phyloP scores from a whole-genome alignment of 2,329 filamentous ascomycete species.

The Pseudogymnoascus sp. region DNA sequence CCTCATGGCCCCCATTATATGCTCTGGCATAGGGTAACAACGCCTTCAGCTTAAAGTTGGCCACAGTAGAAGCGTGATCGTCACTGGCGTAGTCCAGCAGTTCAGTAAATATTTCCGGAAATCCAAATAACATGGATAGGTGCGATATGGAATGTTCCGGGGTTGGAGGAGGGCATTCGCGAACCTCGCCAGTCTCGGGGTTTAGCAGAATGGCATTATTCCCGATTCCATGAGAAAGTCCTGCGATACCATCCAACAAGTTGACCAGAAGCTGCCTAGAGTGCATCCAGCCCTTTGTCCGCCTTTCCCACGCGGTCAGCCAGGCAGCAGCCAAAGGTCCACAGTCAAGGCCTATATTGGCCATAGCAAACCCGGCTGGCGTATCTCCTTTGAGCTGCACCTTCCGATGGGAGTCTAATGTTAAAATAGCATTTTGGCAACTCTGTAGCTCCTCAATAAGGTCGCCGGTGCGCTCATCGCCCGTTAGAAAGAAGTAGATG shows the following conservation, averaged over 20 bases:
- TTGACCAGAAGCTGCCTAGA: not conserved
- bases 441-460: constrained; percentile 37
- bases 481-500: constrained; percentile 26
- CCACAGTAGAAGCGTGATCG: not conserved
- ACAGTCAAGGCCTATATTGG: constrained; percentile 8
- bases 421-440: not conserved
- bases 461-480: constrained; percentile 41
- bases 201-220: constrained; percentile 8
- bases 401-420: constrained; percentile 8
- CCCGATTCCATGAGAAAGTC: not conserved
- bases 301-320: constrained; percentile 8
- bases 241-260: not conserved
- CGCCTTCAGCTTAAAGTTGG: constrained; percentile 2
- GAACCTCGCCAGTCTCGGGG: not conserved
- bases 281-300: constrained; percentile 3
- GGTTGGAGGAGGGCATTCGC: constrained; percentile 6
- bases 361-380: constrained; percentile 4
- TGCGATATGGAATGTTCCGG: constrained; percentile 2
- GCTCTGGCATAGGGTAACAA: constrained; percentile 5
- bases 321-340: constrained; percentile 6
- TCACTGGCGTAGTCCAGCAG: not conserved
- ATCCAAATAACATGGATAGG: not conserved
- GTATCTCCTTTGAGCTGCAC: not conserved
- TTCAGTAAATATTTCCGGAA: not conserved
- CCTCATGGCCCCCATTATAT: constrained; percentile 9